A percentile compares a stretch with the other conserved stretches of the same genome.
phyloP scores from a whole-genome alignment of 2,329 filamentous ascomycete genomes.

The Paecilomyces fulvus region DNA sequence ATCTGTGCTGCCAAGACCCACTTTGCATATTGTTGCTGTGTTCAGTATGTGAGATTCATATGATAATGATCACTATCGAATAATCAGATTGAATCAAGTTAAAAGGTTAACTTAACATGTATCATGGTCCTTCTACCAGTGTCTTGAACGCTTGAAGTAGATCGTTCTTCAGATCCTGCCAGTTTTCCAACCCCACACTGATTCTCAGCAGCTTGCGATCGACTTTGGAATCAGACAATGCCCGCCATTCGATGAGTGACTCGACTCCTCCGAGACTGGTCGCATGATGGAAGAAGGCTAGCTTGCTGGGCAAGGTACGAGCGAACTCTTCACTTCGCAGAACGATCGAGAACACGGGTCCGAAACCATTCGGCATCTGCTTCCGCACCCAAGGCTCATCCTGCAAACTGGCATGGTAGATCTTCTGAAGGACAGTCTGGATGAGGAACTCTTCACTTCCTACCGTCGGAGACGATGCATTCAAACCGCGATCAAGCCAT shows the following conservation, averaged over 20 bases:
- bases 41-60: too few species aligned
- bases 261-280: conserved; percentile 91
- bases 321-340: conserved; percentile 56
- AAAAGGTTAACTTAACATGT: too few species aligned
- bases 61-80: too few species aligned
- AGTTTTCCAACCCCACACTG: conserved; percentile 78
- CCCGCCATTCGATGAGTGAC: conserved; percentile 91
- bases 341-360: conserved; percentile 74
- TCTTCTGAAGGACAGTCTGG: conserved; percentile 47
- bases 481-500: conserved; percentile 56
- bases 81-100: too few species aligned
- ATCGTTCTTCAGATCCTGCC: conserved; percentile 76
- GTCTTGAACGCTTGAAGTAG: conserved; percentile 57
- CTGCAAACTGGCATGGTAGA: conserved; percentile 78
- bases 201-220: conserved; percentile 67
- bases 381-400: conserved; percentile 61
- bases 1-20: neutral
- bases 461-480: conserved; percentile 26
- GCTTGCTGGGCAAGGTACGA: conserved; percentile 62
- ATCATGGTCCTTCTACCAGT: conserved; percentile 31
- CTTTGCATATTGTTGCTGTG: too few species aligned
- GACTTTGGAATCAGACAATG: conserved; percentile 70
- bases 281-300: conserved; percentile 84
- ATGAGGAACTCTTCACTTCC: conserved; percentile 39
- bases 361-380: conserved; percentile 90